Base-by-base conservation (phyloP, 352 stramenopile genomes). In the Globisporangium middletonii region DNA sequence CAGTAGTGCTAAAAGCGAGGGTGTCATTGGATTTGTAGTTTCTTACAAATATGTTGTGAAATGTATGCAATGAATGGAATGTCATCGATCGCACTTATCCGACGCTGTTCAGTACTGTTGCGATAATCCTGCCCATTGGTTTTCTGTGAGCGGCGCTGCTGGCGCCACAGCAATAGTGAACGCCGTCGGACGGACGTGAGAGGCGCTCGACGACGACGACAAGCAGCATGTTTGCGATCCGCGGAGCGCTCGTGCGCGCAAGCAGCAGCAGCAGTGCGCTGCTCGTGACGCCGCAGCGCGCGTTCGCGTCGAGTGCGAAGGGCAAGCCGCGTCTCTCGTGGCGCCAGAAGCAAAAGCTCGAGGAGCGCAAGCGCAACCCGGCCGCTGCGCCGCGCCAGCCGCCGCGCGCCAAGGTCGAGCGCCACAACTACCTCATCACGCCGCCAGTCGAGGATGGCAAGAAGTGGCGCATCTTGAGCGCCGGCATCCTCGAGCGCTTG, bases 391-490 rank as follows among this genome's bases (percentile, higher is more conserved):
- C 72, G 41, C 74, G 73, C 46, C 79, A 85, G 57, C 55, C 75
- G 18, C 67, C 72, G 45, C 84, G 84, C 26, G 59, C 67, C 26
- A 79, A 79, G 51, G 64, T 77, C 13, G 50, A 65, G 57, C 72
- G 78, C 49, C 64, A 75, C 55, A 94, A 94, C 68, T 80, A 72
- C 53, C 57, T 90, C 23, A 52, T 86, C 33, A 63, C 71, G 26
- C 67, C 78, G 13, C 58, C 71, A 0, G 61, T 65, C 33, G 78
- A 89, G 51, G 84, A 94, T 42, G 84, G 81, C 60, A 92, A 94
- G 64, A 88, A 82, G 69, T 94, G 83, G 77, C 78, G 81, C 52
- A 61, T 92, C 30, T 61, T 92, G 42, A 91, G 75, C 46, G 84
- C 84, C 5, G 73, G 70, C 35, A 75, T 94, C 46, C 60, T 94